Base-by-base conservation (phyloP, 208 protist species). In the Trypanosoma boissoni region DNA sequence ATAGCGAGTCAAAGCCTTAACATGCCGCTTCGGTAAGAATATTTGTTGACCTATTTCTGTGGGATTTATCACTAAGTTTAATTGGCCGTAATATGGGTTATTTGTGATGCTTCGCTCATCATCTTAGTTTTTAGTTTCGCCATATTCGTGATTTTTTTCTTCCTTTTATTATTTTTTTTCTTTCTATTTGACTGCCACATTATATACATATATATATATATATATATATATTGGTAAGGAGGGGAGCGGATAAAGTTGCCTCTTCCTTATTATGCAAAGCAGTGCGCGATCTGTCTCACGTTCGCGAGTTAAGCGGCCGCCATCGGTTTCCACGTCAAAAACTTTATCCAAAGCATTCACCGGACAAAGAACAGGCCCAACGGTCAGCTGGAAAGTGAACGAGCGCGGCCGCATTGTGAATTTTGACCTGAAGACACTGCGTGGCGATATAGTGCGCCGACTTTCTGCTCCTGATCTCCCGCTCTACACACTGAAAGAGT, bases 1-100 rank as follows among this genome's bases (percentile, higher is more conserved):
- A 61, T 85, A 12, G 78, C 81, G n/a, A 88, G 72, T 49, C 63
- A 71, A 24, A 76, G 74, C 12, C 79, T 80, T 2, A 74, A 76
- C 26, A 43, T 59, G 6, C 58, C 53, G 6, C 52, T 69, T 3
- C 51, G 60, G 26, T 70, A 64, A 64, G 50, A 58, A 46, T n/a
- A n/a, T n/a, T n/a, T n/a, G n/a, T n/a, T n/a, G n/a, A n/a, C n/a
- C n/a, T n/a, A n/a, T n/a, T n/a, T n/a, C n/a, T n/a, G n/a, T n/a
- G n/a, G n/a, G n/a, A n/a, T n/a, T n/a, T n/a, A n/a, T n/a, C n/a
- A n/a, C n/a, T n/a, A n/a, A n/a, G n/a, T n/a, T n/a, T n/a, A 1
- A 54, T 12, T 45, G 42, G 5, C 9, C 8, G 27, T 6, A 24
- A 49, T 16, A 28, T 7, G 9, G 42, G 39, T 1, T 45, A 20